Conservation (phyloP, 345 rosid species). For the Lepidium africanum region DNA sequence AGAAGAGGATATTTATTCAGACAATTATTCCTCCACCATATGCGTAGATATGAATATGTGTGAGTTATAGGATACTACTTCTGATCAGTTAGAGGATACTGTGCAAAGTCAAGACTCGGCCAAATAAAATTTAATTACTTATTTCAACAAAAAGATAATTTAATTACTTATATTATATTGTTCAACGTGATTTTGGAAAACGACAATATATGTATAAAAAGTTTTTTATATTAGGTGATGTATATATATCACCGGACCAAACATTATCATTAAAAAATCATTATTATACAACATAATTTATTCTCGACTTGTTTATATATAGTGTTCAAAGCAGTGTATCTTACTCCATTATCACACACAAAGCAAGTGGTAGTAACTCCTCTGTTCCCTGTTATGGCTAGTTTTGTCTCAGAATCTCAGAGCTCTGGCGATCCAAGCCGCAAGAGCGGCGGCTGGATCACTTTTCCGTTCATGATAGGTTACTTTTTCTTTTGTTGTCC, state of each 20-base stretch:
- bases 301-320: not conserved
- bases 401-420: constrained; percentile 9
- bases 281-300: not conserved
- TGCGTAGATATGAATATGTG: too few relatives aligned
- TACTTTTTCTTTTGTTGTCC: not conserved
- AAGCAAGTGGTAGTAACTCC: not conserved
- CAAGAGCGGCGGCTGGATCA: constrained; percentile 38
- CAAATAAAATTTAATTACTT: too few relatives aligned
- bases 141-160: too few relatives aligned
- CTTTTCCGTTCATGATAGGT: constrained; percentile 48
- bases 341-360: not conserved
- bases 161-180: too few relatives aligned
- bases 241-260: not conserved
- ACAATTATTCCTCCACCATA: too few relatives aligned
- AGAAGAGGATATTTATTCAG: too few relatives aligned
- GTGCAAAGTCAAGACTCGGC: too few relatives aligned
- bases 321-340: not conserved
- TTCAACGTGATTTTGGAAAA: not conserved
- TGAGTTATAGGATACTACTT: too few relatives aligned
- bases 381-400: not conserved
- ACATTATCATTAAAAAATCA: not conserved
- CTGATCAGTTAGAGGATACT: too few relatives aligned
- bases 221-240: not conserved
- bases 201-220: not conserved
- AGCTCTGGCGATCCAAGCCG: not conserved